Percentiles rank a stretch among this genome's conserved stretches.
These are phyloP conservation scores for Colletotrichum trifolii DNA, from an alignment of 2,329 filamentous ascomycete species.

Conservation along the genomic window DNA sequence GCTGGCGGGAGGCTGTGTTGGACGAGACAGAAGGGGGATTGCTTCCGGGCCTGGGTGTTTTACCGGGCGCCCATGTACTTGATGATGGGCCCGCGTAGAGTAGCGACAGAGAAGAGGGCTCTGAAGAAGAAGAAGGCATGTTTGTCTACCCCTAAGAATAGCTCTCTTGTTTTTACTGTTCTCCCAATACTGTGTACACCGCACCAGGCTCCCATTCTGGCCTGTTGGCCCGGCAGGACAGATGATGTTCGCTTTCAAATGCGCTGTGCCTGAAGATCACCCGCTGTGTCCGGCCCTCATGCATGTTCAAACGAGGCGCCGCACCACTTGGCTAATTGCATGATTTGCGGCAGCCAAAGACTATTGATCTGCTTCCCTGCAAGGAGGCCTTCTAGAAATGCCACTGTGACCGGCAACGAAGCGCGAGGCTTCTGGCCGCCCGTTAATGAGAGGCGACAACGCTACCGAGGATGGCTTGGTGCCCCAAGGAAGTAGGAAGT, in stretches of 20 bases:
- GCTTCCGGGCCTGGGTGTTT: neutral
- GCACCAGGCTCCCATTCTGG: neutral
- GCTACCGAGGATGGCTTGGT: too few relatives aligned
- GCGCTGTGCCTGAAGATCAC: slow-evolving; percentile 15
- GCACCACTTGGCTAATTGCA: neutral
- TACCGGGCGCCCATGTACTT: slow-evolving; percentile 16
- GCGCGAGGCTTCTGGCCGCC: too few relatives aligned
- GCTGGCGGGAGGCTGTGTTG: slow-evolving; percentile 11
- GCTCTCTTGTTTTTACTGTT: slow-evolving; percentile 1
- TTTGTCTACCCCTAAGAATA: slow-evolving; percentile 19
- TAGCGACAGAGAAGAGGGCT: too few relatives aligned
- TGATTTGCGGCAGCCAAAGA: neutral
- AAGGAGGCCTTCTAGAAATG: too few relatives aligned
- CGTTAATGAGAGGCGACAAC: too few relatives aligned
- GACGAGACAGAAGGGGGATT: neutral
- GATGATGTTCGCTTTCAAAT: neutral
- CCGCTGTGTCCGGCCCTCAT: neutral
- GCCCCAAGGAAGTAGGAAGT: too few relatives aligned
- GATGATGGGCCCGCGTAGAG: neutral
- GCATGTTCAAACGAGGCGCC: neutral
- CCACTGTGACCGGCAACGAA: too few relatives aligned
- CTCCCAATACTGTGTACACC: neutral
- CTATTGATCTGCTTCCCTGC: too few relatives aligned
- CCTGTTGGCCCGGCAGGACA: slow-evolving; percentile 9
- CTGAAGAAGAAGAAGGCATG: too few relatives aligned